Evolutionary conservation across 352 stramenopile genomes (phyloP).

Genomic region (Phytophthora fragariae): DNA sequence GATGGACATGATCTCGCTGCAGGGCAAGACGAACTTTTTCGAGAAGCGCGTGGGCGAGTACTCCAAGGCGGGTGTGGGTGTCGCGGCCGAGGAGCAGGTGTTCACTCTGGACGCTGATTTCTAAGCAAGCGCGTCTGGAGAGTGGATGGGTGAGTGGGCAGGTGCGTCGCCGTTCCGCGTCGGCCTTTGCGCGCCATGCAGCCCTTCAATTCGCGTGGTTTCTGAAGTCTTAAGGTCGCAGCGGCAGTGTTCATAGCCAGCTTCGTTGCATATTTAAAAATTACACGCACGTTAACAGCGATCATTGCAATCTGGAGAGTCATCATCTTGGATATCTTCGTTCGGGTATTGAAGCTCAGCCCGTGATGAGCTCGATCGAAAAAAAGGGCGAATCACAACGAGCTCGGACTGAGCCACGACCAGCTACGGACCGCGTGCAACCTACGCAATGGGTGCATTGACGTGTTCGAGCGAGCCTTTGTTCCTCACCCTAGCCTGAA

Average conservation of each 20-base stretch:
- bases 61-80: slow-evolving; percentile 97
- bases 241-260: not conserved
- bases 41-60: slow-evolving; percentile 99
- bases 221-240: not conserved
- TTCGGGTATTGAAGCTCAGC: no score
- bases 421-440: no score
- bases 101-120: slow-evolving; percentile 96
- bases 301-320: not conserved
- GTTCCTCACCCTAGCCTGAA: no score
- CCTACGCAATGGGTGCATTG: no score
- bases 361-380: no score
- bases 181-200: slow-evolving; percentile 32
- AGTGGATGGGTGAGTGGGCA: not conserved
- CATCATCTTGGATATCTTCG: no score
- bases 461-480: no score
- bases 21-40: slow-evolving; percentile 95
- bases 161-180: slow-evolving; percentile 73
- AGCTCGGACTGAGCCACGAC: no score
- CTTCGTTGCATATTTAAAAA: slow-evolving; percentile 1
- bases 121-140: slow-evolving; percentile 53
- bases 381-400: no score
- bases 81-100: slow-evolving; percentile 86
- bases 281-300: not conserved
- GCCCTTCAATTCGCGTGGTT: not conserved
- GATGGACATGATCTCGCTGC: slow-evolving; percentile 99